phyloP scores from a whole-genome alignment of 1,284 basidiomycete species.

The Marasmius tenuissimus region DNA sequence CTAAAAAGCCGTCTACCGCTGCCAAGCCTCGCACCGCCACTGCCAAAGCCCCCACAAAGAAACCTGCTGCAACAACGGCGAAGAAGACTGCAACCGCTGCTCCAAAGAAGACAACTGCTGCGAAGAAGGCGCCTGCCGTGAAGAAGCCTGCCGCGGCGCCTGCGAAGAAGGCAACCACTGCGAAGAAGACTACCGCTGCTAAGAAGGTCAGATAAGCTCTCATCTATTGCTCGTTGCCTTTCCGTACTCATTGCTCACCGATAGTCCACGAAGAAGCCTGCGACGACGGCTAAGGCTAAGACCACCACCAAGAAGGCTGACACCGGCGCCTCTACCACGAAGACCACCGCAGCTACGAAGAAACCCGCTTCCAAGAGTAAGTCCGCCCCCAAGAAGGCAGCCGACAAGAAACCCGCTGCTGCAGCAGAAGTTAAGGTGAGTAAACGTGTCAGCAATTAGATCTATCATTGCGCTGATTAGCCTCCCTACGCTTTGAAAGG shows the following conservation, averaged over 20 bases:
- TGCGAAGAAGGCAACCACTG: slow-evolving; percentile 29
- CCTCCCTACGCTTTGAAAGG: background rate
- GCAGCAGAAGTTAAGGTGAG: background rate
- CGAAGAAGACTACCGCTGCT: slow-evolving; percentile 33
- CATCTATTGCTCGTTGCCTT: background rate
- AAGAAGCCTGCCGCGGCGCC: slow-evolving; percentile 30
- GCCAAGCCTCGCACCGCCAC: slow-evolving; percentile 10
- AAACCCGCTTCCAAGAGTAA: slow-evolving; percentile 23
- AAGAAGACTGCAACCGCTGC: slow-evolving; percentile 26
- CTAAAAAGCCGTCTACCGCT: slow-evolving; percentile 12
- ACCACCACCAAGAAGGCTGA: slow-evolving; percentile 16
- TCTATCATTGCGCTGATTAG: background rate
- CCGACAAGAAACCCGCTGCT: background rate
- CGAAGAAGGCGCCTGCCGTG: slow-evolving; percentile 25
- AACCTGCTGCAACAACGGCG: slow-evolving; percentile 29
- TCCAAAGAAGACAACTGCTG: slow-evolving; percentile 28
- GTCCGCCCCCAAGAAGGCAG: background rate
- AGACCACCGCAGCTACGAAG: slow-evolving; percentile 14
- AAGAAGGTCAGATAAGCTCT: slow-evolving; percentile 33
- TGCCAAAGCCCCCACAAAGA: slow-evolving; percentile 31
- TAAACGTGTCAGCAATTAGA: no score
- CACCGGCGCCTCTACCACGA: slow-evolving; percentile 21
- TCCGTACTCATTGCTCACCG: slow-evolving; percentile 32
- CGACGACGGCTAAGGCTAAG: slow-evolving; percentile 25
- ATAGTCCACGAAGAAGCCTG: slow-evolving; percentile 35